Base-by-base conservation (phyloP, 768 basidiomycete genomes). In the Mycena galericulata region DNA sequence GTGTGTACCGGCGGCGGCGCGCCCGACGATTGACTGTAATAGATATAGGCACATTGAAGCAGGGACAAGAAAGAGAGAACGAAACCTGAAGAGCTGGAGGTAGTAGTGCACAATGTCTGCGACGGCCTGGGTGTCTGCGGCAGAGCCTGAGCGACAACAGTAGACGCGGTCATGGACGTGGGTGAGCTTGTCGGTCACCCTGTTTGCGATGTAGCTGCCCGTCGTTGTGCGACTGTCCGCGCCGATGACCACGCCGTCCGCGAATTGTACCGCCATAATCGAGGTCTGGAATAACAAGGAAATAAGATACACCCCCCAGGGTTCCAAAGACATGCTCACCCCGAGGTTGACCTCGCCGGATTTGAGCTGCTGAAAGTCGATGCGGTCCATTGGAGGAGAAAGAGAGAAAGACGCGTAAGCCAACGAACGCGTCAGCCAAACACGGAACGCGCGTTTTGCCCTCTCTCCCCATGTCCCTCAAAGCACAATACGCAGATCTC, bases 261-360 rank as follows among this genome's bases (percentile, higher is more conserved):
- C 86, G 84, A 99, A 99, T 75, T 96, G 95, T 70, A 99, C 97
- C 60, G 98, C 97, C 97, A 98, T 98, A 79, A 99, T 99, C 46
- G 97, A 98, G 62, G 97, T 99, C 95, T 98, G 74, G n/a, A 54
- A 41, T 20, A 26, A 43, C 18, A 27, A 67, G 62, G 32, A 46
- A 38, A n/a, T 40, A 30, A 26, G 65, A 55, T 26, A 40, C 24
- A 15, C 30, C n/a, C n/a, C n/a, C 22, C 29, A 62, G 40, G 46
- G 29, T 34, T 62, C 22, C 40, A 74, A 27, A 15, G 20, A 40
- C 18, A 63, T 41, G 87, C 94, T 75, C 81, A 97, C 96, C 72
- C 96, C 96, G 74, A 98, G 91, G 86, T 98, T 96, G 78, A 98
- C 93, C 86, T 99, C 97, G 74, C 97, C 97, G 49, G 86, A 84